Conservation (phyloP, 31 red algal species). For the Odonthalia washingtoniensis region DNA sequence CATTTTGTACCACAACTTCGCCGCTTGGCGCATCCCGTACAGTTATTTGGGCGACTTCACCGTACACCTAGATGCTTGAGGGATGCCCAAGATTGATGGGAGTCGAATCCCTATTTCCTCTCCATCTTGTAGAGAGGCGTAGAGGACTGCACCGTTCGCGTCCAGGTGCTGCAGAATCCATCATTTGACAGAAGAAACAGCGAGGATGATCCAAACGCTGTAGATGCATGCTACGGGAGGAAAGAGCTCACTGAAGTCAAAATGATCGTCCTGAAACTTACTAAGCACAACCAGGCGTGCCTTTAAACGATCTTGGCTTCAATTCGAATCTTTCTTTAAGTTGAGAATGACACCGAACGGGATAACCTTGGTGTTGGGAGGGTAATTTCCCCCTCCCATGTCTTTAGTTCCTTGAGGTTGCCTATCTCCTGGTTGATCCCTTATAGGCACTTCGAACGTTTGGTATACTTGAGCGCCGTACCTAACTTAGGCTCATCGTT, state of each 20-base stretch:
- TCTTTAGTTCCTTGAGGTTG: background rate
- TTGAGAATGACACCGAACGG: background rate
- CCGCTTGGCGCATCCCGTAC: background rate
- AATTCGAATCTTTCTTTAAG: background rate
- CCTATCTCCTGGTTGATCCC: background rate
- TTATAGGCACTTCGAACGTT: background rate
- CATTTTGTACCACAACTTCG: background rate
- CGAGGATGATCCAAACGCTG: background rate
- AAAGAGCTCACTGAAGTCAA: background rate
- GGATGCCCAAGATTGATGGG: background rate
- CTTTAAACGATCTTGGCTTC: background rate
- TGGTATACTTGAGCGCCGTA: background rate
- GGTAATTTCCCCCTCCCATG: background rate
- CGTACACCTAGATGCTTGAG: background rate
- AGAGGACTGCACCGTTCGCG: background rate
- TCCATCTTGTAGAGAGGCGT: background rate
- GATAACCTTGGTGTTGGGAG: background rate
- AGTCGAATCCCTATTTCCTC: background rate
- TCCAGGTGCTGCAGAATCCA: background rate
- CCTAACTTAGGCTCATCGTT: background rate
- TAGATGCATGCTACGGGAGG: slow-evolving; percentile 17
- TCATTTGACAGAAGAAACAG: background rate
- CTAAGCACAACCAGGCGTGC: background rate
- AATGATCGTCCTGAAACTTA: slow-evolving; percentile 1
- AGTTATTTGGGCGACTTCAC: background rate